These are phyloP conservation scores for Aspergillus hiratsukae DNA, from an alignment of 2,329 filamentous ascomycete genomes.

Conservation along the genomic window DNA sequence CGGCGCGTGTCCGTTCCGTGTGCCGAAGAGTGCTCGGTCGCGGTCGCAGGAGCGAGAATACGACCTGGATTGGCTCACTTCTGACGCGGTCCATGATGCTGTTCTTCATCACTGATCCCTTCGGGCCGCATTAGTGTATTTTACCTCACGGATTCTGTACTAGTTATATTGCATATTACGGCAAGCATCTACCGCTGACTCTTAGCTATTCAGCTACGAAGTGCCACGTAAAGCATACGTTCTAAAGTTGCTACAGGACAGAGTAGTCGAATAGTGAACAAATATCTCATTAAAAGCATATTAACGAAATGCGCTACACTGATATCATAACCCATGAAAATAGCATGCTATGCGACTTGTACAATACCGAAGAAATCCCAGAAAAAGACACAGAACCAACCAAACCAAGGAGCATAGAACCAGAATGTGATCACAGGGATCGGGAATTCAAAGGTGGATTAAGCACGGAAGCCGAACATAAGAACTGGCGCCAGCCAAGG, in stretches of 20 bases:
- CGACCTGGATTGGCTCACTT: slow-evolving; percentile 33
- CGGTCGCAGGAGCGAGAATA: slow-evolving; percentile 14
- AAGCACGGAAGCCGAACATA: not conserved
- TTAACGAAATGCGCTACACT: slow-evolving; percentile 15
- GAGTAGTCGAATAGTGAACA: slow-evolving; percentile 3
- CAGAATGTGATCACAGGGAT: slow-evolving; percentile 16
- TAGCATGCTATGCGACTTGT: slow-evolving; percentile 17
- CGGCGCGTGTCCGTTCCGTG: slow-evolving; percentile 1
- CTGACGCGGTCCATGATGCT: slow-evolving; percentile 12
- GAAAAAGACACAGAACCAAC: slow-evolving; percentile 17
- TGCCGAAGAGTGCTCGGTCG: not conserved
- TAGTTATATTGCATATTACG: not conserved
- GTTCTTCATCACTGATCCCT: not conserved
- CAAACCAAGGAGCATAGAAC: slow-evolving; percentile 14
- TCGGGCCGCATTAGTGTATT: not conserved
- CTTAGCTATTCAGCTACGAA: not conserved
- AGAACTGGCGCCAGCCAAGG: not conserved
- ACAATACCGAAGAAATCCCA: slow-evolving; percentile 9
- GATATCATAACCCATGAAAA: slow-evolving; percentile 19
- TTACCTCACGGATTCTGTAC: not conserved
- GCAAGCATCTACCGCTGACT: no score
- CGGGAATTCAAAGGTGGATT: slow-evolving; percentile 10
- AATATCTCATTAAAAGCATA: slow-evolving; percentile 4
- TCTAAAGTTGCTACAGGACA: not conserved
- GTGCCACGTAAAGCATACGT: not conserved